A percentile compares a stretch with the other conserved stretches of the same genome.
Conservation (phyloP, 2,329 filamentous ascomycete species). For the Aureobasidium sp. region DNA sequence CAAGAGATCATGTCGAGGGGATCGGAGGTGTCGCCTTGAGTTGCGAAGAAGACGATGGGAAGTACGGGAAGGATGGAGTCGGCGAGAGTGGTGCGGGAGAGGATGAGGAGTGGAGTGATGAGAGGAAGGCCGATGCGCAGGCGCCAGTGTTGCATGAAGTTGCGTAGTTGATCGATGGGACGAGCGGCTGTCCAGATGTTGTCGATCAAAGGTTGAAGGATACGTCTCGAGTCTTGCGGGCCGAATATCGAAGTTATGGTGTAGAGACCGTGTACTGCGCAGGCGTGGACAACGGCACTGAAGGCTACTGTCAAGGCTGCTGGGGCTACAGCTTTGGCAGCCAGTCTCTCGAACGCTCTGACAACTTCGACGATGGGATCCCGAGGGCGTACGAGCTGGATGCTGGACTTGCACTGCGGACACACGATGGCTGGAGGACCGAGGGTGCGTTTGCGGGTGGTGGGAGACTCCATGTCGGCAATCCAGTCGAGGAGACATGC, state of each 20-base stretch:
- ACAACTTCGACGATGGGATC: slow-evolving; percentile 63
- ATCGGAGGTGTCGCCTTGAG: slow-evolving; percentile 38
- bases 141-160: slow-evolving; percentile 35
- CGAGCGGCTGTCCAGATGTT: slow-evolving; percentile 28
- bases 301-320: slow-evolving; percentile 37
- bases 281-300: slow-evolving; percentile 34
- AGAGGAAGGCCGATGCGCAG: slow-evolving; percentile 54
- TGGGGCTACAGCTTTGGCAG: slow-evolving; percentile 54
- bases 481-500: slow-evolving; percentile 86
- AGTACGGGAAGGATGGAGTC: slow-evolving; percentile 56
- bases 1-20: slow-evolving; percentile 48
- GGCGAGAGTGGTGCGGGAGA: slow-evolving; percentile 56
- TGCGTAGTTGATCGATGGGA: slow-evolving; percentile 18
- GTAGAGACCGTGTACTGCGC: slow-evolving; percentile 51
- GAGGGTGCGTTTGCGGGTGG: slow-evolving; percentile 37
- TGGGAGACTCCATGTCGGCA: slow-evolving; percentile 67
- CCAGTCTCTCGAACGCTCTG: slow-evolving; percentile 49
- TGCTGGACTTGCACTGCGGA: slow-evolving; percentile 80
- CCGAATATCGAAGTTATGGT: slow-evolving; percentile 60
- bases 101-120: slow-evolving; percentile 58
- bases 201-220: slow-evolving; percentile 38
- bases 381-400: slow-evolving; percentile 64
- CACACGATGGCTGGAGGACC: slow-evolving; percentile 59
- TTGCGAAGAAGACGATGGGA: slow-evolving; percentile 53
- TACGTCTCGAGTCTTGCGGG: slow-evolving; percentile 46